Conservation (phyloP, 371 early-diverging fungal species). For the Chytridium lagenaria region DNA sequence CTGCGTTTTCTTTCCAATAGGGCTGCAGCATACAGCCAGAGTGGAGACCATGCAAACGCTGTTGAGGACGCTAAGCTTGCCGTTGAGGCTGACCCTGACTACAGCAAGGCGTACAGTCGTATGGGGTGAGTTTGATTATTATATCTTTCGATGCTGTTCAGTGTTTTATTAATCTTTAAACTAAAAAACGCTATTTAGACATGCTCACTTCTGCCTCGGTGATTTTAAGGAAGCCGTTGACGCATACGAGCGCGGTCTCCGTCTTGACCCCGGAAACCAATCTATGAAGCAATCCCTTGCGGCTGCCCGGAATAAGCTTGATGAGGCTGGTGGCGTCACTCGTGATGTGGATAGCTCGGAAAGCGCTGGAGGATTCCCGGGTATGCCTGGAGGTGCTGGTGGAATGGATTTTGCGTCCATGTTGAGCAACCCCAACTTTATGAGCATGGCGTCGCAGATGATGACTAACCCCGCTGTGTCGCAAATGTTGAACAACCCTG, state of each 20-base stretch:
- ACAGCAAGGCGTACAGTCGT: slow-evolving; percentile 92
- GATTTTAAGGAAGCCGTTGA: slow-evolving; percentile 83
- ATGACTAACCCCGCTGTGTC: slow-evolving; percentile 89
- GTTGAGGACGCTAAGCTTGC: slow-evolving; percentile 86
- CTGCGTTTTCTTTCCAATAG: too few relatives aligned
- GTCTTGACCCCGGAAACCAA: slow-evolving; percentile 86
- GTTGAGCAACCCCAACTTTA: slow-evolving; percentile 89
- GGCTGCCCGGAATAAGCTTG: slow-evolving; percentile 43
- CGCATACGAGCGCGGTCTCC: slow-evolving; percentile 90
- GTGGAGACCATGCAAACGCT: slow-evolving; percentile 83
- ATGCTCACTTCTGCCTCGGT: slow-evolving; percentile 87
- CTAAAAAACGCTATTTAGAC: slow-evolving; percentile 51
- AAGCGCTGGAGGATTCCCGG: slow-evolving; percentile 54
- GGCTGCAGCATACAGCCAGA: slow-evolving; percentile 93
- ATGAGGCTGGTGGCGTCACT: slow-evolving; percentile 48
- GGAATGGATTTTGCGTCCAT: slow-evolving; percentile 74
- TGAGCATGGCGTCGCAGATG: slow-evolving; percentile 94
- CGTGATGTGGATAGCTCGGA: slow-evolving; percentile 59
- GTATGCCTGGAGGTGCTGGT: slow-evolving; percentile 37
- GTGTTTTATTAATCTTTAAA: neutral
- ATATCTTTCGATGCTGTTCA: neutral
- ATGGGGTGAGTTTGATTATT: slow-evolving; percentile 68
- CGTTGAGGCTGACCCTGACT: slow-evolving; percentile 82
- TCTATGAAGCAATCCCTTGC: slow-evolving; percentile 56
- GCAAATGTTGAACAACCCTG: slow-evolving; percentile 88